Base-by-base conservation (phyloP, 345 rosid species). In the Hypericum androsaemum region DNA sequence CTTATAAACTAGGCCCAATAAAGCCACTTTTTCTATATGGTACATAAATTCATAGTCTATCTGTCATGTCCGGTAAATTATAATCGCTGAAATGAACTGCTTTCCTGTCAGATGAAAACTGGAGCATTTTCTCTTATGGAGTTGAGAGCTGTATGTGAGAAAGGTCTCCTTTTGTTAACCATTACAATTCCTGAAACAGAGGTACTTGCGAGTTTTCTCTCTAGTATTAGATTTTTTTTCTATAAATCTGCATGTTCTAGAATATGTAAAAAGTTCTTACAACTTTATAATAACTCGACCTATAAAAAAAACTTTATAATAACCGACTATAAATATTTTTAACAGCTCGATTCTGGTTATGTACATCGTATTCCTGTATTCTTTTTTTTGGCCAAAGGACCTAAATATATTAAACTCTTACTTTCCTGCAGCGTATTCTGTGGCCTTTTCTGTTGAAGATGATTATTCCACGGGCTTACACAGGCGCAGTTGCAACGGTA, bases 121-220 rank as follows among this genome's bases (percentile, higher is more conserved):
- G 80, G 76, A 38, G 57, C 54, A 11, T 60, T 78, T 72, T 64
- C 75, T 71, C 89, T 80, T 41, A 56, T 76, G 42, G 72, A 82
- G 66, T 71, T 90, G 58, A 76, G 92, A 69, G 81, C 80, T 56
- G 78, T 82, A 38, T 90, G 95, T 74, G 98, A 89, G 61, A 82
- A 90, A 69, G 95, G 96, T 63, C 98, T 90, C 79, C 84, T 87
- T 71, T 79, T 90, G 66, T 71, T 90, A 66, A 90, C 98, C 14
- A 77, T 80, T 63, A 90, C 98, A 43, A 78, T 90, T 58, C 98
- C 98, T 37, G 98, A 90, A 73, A 90, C 87, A 95, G 92, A 87
- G 98, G 98, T 90, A 64, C 41, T 37, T 28, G n/a, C n/a, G 22
- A 51, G 44, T 22, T 40, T 37, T 50, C 32, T 17, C 54, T 45